Base-by-base conservation (phyloP, 2,329 filamentous ascomycete genomes). In the Colletotrichum nymphaeae region DNA sequence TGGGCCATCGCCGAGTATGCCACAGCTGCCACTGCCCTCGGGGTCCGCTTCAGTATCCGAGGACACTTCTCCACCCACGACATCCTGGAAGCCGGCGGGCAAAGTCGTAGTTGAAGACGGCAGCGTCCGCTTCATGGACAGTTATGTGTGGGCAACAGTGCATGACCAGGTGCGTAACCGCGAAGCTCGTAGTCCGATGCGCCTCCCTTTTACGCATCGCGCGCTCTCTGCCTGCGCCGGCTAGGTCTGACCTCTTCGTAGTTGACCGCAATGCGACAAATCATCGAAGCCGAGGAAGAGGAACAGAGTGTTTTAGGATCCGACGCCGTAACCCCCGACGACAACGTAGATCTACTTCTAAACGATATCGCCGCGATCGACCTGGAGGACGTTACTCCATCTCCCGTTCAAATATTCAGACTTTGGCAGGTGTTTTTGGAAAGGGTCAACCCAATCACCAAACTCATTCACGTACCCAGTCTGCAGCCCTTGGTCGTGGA, bases 371-470 rank as follows among this genome's bases (percentile, higher is more conserved):
- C 82, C 1, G 79, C 81, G 6, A 78, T 80, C 28, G 84, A 80
- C 57, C 76, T 84, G 16, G 85, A 88, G 65, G 85, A 87, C 16
- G 82, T 93, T 78, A 91, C 93, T 76, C 93, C 94, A 0, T 85
- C 90, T 5, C 88, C 91, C 0, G 87, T 90, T 14, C 90, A 94
- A 42, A 89, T 93, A 30, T 91, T 94, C 77, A 87, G 88, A 63
- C 86, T 96, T 5, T 96, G 94, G 94, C 92, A 95, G 79, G 85
- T 90, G 9, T 95, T 92, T 76, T 83, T 95, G 6, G 91, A 94
- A 62, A 91, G 94, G 74, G 91, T 95, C 68, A 93, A 95, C 77
- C 93, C 93, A 0, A 80, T 95, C 58, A 90, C 91, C 76, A 95
- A 95, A 79, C 83, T 90, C 58, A 90, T 94, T 28, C 94, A 96